Evolutionary conservation across 306 rosid species (phyloP).

Genomic region (Begonia masoniana): DNA sequence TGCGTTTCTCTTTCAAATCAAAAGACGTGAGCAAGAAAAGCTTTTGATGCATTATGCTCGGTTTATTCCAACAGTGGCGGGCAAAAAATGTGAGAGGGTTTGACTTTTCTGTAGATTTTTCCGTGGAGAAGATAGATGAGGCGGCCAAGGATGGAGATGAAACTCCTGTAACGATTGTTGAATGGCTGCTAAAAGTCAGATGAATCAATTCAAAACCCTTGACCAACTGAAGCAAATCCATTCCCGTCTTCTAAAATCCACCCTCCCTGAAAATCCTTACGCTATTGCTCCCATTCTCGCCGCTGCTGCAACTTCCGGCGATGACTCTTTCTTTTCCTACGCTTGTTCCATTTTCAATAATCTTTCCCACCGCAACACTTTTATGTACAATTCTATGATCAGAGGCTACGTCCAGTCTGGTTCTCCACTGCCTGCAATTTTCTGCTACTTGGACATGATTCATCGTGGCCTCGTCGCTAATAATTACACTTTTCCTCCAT

Average conservation of each 20-base stretch:
- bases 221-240: conserved; percentile 62
- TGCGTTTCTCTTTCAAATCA: no score
- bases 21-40: no score
- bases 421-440: conserved; percentile 26
- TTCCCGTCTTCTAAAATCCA: conserved; percentile 50
- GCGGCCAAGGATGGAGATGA: no score
- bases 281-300: conserved; percentile 50
- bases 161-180: no score
- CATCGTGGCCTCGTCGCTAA: conserved; percentile 36
- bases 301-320: conserved; percentile 30
- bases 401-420: conserved; percentile 27
- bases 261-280: conserved; percentile 23
- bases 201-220: conserved; percentile 30
- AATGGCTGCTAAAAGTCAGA: no score
- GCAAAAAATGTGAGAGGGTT: no score
- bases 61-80: no score
- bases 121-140: no score
- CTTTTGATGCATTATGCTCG: no score
- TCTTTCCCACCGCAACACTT: conserved; percentile 39
- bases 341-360: conserved; percentile 40
- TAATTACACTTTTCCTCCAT: conserved; percentile 64
- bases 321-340: conserved; percentile 30
- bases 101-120: no score
- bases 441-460: conserved; percentile 46
- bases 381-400: conserved; percentile 69